phyloP scores from a whole-genome alignment of 1,284 basidiomycete genomes.

The Flammula alnicola region DNA sequence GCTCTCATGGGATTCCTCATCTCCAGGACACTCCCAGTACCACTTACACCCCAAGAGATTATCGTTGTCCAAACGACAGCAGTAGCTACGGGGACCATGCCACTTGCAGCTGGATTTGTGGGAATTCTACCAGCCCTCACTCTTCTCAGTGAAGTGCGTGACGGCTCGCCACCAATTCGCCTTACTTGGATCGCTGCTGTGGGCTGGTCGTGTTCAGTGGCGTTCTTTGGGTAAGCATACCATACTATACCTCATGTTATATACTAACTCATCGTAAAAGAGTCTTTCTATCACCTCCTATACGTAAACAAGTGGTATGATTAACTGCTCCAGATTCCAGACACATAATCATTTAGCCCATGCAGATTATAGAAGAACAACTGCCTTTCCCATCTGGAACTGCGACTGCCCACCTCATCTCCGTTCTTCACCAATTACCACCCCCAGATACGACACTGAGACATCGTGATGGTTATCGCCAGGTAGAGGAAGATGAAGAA shows the following conservation, averaged over 20 bases:
- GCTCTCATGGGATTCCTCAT: conserved; percentile 90
- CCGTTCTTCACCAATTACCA: conserved; percentile 84
- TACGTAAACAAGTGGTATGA: conserved; percentile 90
- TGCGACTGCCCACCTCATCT: conserved; percentile 95
- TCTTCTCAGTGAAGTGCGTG: conserved; percentile 73
- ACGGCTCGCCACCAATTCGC: conserved; percentile 78
- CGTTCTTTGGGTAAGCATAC: conserved; percentile 82
- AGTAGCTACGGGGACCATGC: conserved; percentile 91
- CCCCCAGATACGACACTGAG: conserved; percentile 60
- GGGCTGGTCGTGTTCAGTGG: conserved; percentile 86
- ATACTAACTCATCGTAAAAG: conserved; percentile 41
- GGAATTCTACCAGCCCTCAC: conserved; percentile 92
- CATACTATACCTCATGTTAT: conserved; percentile 6
- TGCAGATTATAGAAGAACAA: conserved; percentile 90
- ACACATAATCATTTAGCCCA: conserved; percentile 6
- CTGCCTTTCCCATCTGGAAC: conserved; percentile 94
- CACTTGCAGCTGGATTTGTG: conserved; percentile 92
- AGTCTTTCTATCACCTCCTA: conserved; percentile 92
- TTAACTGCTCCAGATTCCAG: not conserved
- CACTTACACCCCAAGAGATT: conserved; percentile 88
- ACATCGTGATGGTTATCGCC: conserved; percentile 59
- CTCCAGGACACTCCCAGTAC: conserved; percentile 73
- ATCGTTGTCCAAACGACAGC: conserved; percentile 95
- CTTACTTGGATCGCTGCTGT: conserved; percentile 76
- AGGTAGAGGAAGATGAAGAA: conserved; percentile 34